phyloP scores from a whole-genome alignment of 495 filamentous ascomycete genomes.

The Tuber indicum region DNA sequence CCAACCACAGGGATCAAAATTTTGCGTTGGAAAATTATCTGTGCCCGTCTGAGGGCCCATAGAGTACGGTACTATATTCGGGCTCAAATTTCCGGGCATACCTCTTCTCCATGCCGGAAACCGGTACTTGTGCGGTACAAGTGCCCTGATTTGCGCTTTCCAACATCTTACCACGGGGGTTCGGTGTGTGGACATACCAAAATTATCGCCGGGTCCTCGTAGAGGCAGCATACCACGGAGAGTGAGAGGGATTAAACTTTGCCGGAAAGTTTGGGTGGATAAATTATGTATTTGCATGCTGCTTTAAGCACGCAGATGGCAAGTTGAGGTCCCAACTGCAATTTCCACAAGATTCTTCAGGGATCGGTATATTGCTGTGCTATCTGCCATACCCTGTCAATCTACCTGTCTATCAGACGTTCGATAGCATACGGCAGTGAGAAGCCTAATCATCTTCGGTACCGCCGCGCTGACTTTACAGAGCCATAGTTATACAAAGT shows the following conservation, averaged over 20 bases:
- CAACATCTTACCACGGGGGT: background rate
- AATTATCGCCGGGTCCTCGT: background rate
- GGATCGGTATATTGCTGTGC: background rate
- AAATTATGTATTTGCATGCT: background rate
- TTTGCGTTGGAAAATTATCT: background rate
- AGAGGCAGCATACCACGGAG: background rate
- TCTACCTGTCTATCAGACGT: background rate
- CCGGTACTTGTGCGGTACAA: background rate
- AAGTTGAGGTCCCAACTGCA: background rate
- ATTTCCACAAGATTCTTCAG: background rate
- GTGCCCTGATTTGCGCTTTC: background rate
- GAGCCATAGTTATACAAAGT: background rate
- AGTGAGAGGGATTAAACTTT: background rate
- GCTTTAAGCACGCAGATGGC: background rate
- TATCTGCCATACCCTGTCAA: background rate
- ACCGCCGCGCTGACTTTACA: background rate
- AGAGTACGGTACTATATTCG: background rate
- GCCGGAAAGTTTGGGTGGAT: background rate
- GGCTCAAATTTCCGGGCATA: background rate
- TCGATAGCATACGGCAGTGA: background rate
- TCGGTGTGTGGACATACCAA: background rate
- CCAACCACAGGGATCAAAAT: background rate
- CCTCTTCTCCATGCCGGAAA: background rate
- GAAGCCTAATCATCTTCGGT: background rate
- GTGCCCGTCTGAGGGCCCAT: background rate